Percentiles rank a stretch among this genome's conserved stretches.
Evolutionary conservation across 225 moss, liverwort and hornwort species (phyloP).

Genomic region (Pseudisothecium myosuroides): DNA sequence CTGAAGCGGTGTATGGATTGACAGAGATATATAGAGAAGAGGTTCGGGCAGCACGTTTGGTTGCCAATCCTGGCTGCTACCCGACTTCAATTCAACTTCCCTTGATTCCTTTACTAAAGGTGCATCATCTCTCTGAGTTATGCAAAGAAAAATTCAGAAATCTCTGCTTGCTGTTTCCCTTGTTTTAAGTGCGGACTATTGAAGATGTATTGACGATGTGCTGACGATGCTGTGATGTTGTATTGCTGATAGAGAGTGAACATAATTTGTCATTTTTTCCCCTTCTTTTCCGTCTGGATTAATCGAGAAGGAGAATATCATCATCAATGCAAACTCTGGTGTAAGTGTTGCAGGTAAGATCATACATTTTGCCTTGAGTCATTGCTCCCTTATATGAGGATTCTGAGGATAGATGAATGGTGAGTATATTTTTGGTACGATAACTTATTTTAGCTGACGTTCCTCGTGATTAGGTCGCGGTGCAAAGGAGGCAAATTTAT

Average conservation of each 20-base stretch:
- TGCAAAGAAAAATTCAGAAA: not conserved
- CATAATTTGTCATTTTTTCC: not conserved
- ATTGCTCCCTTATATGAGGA: not conserved
- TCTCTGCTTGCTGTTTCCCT: not conserved
- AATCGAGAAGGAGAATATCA: constrained; percentile 64
- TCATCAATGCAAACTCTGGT: constrained; percentile 85
- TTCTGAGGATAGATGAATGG: not conserved
- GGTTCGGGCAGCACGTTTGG: constrained; percentile 54
- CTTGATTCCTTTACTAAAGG: constrained; percentile 65
- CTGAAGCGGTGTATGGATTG: constrained; percentile 73
- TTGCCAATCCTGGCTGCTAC: constrained; percentile 87
- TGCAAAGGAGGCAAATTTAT: constrained; percentile 79
- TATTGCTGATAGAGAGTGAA: not conserved
- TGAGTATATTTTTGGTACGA: not conserved
- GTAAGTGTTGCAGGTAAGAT: constrained; percentile 70
- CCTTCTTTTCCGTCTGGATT: constrained; percentile 28
- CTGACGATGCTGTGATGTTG: no score
- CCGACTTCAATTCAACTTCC: constrained; percentile 80
- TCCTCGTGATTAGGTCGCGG: constrained; percentile 33
- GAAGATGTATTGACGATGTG: not conserved
- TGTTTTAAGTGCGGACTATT: not conserved
- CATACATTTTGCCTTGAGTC: not conserved
- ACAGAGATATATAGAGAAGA: constrained; percentile 64
- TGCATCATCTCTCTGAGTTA: not conserved
- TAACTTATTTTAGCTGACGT: not conserved